Evolutionary conservation across 768 basidiomycete genomes (phyloP).

Genomic region (Rhodocollybia butyracea): DNA sequence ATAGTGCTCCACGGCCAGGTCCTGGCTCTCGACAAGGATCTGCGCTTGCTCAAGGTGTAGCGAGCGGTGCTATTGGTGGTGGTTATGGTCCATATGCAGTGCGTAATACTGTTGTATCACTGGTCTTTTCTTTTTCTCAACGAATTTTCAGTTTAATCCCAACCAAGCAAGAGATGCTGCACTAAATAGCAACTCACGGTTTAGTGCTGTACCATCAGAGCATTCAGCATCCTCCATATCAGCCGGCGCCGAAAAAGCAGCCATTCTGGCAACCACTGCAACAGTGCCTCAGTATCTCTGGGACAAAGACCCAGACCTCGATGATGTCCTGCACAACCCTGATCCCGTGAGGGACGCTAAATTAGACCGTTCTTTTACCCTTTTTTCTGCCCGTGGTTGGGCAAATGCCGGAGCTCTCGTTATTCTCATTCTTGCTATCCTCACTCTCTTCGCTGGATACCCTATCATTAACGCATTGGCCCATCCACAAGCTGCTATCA

Average conservation of each 20-base stretch:
- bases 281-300: constrained; percentile 72
- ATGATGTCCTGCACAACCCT: constrained; percentile 88
- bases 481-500: constrained; percentile 24
- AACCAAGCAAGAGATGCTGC: constrained; percentile 38
- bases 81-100: constrained; percentile 90
- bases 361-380: constrained; percentile 55
- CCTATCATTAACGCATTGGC: constrained; percentile 69
- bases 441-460: constrained; percentile 85
- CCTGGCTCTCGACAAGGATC: constrained; percentile 32
- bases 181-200: constrained; percentile 48
- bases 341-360: constrained; percentile 70
- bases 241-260: constrained; percentile 25
- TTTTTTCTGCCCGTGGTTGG: constrained; percentile 85
- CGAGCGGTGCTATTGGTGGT: constrained; percentile 72
- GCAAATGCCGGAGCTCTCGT: constrained; percentile 73
- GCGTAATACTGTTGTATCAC: constrained; percentile 21
- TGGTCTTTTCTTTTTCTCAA: constrained; percentile 13
- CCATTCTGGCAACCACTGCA: constrained; percentile 42
- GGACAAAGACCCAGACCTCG: constrained; percentile 85
- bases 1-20: constrained; percentile 18
- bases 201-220: constrained; percentile 50
- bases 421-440: constrained; percentile 60
- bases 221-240: constrained; percentile 19
- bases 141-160: constrained; percentile 52
- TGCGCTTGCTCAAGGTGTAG: constrained; percentile 74